Evolutionary conservation across 2,329 filamentous ascomycete species (phyloP).

Genomic region (Ophiostoma australiae): DNA sequence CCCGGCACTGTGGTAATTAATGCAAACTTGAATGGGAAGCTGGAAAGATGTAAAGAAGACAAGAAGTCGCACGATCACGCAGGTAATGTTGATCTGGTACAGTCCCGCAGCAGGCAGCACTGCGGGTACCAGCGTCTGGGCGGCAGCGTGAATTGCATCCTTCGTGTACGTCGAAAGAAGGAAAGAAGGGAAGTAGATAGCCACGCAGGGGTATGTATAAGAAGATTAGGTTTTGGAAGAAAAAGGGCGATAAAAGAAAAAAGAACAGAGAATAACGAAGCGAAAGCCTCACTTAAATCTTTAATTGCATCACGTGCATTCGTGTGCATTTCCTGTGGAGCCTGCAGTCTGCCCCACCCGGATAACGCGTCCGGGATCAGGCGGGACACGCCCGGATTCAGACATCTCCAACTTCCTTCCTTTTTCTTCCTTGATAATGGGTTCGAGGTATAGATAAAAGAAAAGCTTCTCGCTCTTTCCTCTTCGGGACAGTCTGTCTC

Average conservation of each 20-base stretch:
- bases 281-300: background rate
- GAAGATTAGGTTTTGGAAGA: background rate
- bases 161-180: background rate
- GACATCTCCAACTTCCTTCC: background rate
- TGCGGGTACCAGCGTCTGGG: background rate
- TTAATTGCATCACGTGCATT: conserved; percentile 3
- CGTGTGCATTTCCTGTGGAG: background rate
- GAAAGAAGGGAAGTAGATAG: background rate
- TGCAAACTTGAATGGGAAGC: background rate
- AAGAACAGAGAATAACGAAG: background rate
- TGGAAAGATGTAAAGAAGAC: background rate
- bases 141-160: background rate
- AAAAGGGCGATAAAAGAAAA: background rate
- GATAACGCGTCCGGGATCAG: conserved; percentile 7
- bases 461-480: background rate
- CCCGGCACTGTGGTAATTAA: background rate
- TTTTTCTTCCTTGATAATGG: background rate
- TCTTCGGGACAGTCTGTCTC: background rate
- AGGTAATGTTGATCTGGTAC: conserved; percentile 4
- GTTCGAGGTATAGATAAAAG: background rate
- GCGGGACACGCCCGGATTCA: conserved; percentile 10
- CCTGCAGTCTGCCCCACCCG: background rate
- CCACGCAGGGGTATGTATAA: background rate
- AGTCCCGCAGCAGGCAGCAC: conserved; percentile 15
- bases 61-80: background rate